phyloP scores from a whole-genome alignment of 805 yeast genomes.

The Candida suzukii region DNA sequence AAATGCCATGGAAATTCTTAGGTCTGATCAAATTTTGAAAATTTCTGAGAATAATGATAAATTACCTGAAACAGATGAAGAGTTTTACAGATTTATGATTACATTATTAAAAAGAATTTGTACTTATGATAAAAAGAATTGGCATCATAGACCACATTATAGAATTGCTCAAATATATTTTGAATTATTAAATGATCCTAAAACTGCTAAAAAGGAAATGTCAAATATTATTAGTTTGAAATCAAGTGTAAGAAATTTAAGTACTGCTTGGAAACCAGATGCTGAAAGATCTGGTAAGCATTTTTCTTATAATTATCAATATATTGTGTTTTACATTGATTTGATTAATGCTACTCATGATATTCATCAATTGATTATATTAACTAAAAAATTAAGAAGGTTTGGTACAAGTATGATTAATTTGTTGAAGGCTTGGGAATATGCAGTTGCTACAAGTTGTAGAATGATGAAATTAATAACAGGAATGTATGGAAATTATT shows the following conservation, averaged over 20 bases:
- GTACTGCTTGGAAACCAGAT: constrained; percentile 92
- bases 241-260: constrained; percentile 60
- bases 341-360: constrained; percentile 49
- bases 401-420: constrained; percentile 71
- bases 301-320: constrained; percentile 67
- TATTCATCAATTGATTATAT: constrained; percentile 46
- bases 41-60: no score
- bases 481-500: constrained; percentile 34
- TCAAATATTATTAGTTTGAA: constrained; percentile 55
- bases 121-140: constrained; percentile 66
- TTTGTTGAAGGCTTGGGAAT: constrained; percentile 61
- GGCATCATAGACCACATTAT: constrained; percentile 87
- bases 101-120: constrained; percentile 40
- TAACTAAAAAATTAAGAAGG: constrained; percentile 71
- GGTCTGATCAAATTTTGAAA: constrained; percentile 27
- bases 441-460: constrained; percentile 45
- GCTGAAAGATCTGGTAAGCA: constrained; percentile 90
- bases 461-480: constrained; percentile 40
- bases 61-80: no score
- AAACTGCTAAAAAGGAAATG: constrained; percentile 60
- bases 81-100: constrained; percentile 35
- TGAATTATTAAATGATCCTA: constrained; percentile 45
- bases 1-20: constrained; percentile 34
- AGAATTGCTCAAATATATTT: constrained; percentile 57
- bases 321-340: constrained; percentile 56